These are phyloP conservation scores for Cryptosporidium sp. DNA, from an alignment of 169 alveolate genomes.

Conservation along the genomic window DNA sequence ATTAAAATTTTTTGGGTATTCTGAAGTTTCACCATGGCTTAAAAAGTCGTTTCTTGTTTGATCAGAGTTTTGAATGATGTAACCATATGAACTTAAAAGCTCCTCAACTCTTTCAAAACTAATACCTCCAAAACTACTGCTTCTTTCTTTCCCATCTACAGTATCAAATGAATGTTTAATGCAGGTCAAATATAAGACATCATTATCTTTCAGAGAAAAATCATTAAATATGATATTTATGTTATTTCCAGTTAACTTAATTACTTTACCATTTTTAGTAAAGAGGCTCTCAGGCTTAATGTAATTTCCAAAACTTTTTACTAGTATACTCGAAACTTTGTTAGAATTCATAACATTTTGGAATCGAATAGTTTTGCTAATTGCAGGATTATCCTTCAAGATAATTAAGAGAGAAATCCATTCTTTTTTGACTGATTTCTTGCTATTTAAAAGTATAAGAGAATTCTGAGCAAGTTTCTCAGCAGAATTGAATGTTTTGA, in stretches of 20 bases:
- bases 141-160: neutral
- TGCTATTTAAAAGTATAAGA: conserved; percentile 1
- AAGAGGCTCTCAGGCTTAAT: conserved; percentile 38
- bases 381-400: conserved; percentile 25
- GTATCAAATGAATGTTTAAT: neutral
- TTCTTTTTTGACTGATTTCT: conserved; percentile 3
- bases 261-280: conserved; percentile 46
- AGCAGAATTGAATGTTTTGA: conserved; percentile 32
- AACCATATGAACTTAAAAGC: conserved; percentile 32
- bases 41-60: neutral
- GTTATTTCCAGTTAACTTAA: neutral
- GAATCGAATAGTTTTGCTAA: conserved; percentile 14
- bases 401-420: neutral
- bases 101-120: conserved; percentile 17
- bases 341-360: neutral
- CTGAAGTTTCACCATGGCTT: neutral
- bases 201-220: neutral
- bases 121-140: neutral
- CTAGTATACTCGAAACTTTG: neutral
- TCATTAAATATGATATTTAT: neutral
- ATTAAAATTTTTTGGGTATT: conserved; percentile 9
- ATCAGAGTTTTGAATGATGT: neutral
- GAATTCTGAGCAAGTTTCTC: conserved; percentile 12
- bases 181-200: conserved; percentile 26
- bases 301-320: conserved; percentile 7